Base-by-base conservation (phyloP, 257 asterid genomes). In the Gynochthodes officinalis region DNA sequence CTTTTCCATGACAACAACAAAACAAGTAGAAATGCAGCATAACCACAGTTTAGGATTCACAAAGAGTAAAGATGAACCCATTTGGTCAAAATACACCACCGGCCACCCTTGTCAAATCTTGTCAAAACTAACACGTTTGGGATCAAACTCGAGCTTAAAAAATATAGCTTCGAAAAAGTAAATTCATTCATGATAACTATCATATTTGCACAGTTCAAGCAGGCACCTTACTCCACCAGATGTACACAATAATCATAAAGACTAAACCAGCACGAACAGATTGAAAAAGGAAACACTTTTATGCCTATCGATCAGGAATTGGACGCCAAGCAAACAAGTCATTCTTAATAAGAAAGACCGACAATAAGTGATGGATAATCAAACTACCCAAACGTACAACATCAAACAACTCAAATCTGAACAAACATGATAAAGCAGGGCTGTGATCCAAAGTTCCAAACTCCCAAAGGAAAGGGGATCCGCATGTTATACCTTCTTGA, bases 401-500 rank as follows among this genome's bases (percentile, higher is more conserved):
- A 64, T 63, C 39, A 54, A 19, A 15, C 7, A 4, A 11, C 0
- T 4, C 25, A 28, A 44, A 39, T 46, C 48, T 4, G 25, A 66
- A n/a, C 33, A 4, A 65, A 18, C 6, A 46, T 21, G 23, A 28
- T 1, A 42, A 59, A 2, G 50, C 7, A 2, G 32, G 44, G 50
- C 53, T 14, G 57, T 39, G 75, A 75, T 39, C 70, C 48, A 70
- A 65, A 39, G 75, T 70, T 39, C 70, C 48, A 70, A 65, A 39
- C 11, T 63, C 4, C 50, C 16, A 63, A 37, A 54, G 8, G 37
- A 74, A 59, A 7, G 18, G 23, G 52, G 65, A 37, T 46, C 52
- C 27, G 62, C 19, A 39, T n/a, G 13, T 50, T 35, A 64, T 68
- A 83, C 87, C 87, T 83, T 83, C 64, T 71, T 32, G 50, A 83